Base-by-base conservation (phyloP, 2,329 filamentous ascomycete genomes). In the Neodidymelliopsis sp. region DNA sequence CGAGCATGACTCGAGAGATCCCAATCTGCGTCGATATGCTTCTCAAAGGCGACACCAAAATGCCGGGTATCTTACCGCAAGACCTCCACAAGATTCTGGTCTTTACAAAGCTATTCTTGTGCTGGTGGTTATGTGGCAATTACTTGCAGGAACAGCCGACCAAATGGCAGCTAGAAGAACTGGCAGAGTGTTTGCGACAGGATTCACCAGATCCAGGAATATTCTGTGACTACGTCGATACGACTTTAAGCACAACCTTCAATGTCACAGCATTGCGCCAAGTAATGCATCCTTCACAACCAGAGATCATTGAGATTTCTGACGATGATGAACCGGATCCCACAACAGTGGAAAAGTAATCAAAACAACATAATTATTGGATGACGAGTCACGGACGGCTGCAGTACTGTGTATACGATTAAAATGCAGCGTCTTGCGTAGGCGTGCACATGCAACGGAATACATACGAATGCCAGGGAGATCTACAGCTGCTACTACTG, bases 111-210 rank as follows among this genome's bases (percentile, higher is more conserved):
- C 43, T 74, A 0, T 74, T 72, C 31, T 33, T 71, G 7, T 72
- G 62, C 19, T 75, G 71, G 71, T 70, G 65, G 64, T 38, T 67
- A 6, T 63, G 57, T 19, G 55, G 54, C n/a, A 54, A 67, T 22
- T 65, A 56, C 27, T 49, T 60, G 13, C 24, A 40, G 15, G 46
- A 41, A 9, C 23, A 49, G n/a, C 44, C 59, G 4, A 36, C 55
- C 0, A 22, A 33, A 6, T 20, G 10, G 44, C 45, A 56, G 2
- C 50, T 70, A 0, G 34, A 57, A 20, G 60, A 67, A 22, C 36
- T 70, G 1, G 33, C 25, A 19, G n/a, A 20, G 5, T 56, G 49
- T 27, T 40, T 69, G 1, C 30, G 52, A 10, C 25, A 53, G 4
- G 45, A 46, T 6, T 43, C 39, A 4, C 30, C 50, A 2, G 66